Evolutionary conservation across 768 basidiomycete genomes (phyloP).

Genomic region (Mycena chlorophos): DNA sequence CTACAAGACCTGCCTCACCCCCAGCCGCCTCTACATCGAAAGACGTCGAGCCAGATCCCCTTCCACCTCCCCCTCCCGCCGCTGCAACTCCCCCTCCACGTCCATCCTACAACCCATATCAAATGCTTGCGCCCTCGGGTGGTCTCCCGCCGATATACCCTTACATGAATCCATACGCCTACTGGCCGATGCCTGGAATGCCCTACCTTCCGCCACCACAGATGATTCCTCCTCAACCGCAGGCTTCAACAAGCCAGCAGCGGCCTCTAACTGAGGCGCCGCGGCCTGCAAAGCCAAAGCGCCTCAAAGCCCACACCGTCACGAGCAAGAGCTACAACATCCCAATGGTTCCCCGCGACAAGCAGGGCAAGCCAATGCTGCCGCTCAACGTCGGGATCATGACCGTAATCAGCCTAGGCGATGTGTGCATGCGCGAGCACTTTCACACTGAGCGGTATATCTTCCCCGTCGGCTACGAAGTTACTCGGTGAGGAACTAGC

Average conservation of each 20-base stretch:
- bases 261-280: constrained; percentile 35
- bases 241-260: constrained; percentile 19
- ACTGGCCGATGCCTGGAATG: constrained; percentile 8
- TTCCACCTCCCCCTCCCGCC: neutral
- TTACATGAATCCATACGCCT: constrained; percentile 4
- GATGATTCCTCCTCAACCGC: constrained; percentile 3
- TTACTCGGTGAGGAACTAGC: constrained; percentile 56
- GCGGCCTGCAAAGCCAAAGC: constrained; percentile 67
- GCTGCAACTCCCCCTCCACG: constrained; percentile 3
- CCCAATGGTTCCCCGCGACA: constrained; percentile 77
- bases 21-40: constrained; percentile 22
- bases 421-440: constrained; percentile 78
- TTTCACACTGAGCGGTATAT: constrained; percentile 89
- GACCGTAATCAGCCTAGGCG: constrained; percentile 74
- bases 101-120: constrained; percentile 16
- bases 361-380: constrained; percentile 65
- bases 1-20: neutral
- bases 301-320: constrained; percentile 79
- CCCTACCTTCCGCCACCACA: constrained; percentile 11
- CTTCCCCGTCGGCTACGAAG: constrained; percentile 85
- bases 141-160: neutral
- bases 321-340: constrained; percentile 76
- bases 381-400: constrained; percentile 86
- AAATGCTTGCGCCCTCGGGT: neutral
- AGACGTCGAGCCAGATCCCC: neutral